Evolutionary conservation across 305 asterid genomes (phyloP), one percentile per base, ranked within the genome.

Genomic region (Solanum hybrid): DNA sequence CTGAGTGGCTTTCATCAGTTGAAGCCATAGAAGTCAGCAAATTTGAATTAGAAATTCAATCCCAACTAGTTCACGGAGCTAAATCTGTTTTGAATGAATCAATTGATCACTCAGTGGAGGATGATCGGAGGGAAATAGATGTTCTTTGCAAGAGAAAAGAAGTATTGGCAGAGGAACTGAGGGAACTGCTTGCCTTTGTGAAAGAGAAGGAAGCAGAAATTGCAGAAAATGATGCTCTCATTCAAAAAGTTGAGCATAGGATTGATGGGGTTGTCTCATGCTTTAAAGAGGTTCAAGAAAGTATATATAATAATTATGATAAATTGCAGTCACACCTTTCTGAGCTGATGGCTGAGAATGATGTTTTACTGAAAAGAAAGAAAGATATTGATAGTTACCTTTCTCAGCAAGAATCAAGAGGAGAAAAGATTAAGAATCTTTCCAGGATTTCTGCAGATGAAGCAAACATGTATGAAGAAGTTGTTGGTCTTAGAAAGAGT

Each of bases 121-220:
- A 90, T 73, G 95, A 92, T 80, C 92, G 75, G 56, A 85, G 79
- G 87, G 94, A 93, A 88, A 90, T 89, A 87, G 91, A 93, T 77
- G 82, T 86, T 82, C 94, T 93, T 42, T 84, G 90, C 87, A 85
- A 81, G 89, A 92, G 88, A 87, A 90, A 92, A 88, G 90, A 93
- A 89, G 87, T 46, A 60, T 89, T 93, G 90, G 71, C 88, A 7
- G 93, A 91, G 42, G 93, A 93, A 84, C 80, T 93, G 88, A 91
- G 91, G 88, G 75, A 90, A 64, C 91, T 93, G 35, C 91, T 91
- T 80, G 91, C 93, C 90, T 82, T 93, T 38, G 94, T 92, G 84
- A 92, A 91, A 90, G 89, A 90, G 72, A 93, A 93, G 88, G 95
- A 93, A 91, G 91, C 91, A 40, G 94, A 93, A 90, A 93, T 92